These are phyloP conservation scores for Populus deltoides DNA, from an alignment of 345 rosid species.

Conservation along the genomic window DNA sequence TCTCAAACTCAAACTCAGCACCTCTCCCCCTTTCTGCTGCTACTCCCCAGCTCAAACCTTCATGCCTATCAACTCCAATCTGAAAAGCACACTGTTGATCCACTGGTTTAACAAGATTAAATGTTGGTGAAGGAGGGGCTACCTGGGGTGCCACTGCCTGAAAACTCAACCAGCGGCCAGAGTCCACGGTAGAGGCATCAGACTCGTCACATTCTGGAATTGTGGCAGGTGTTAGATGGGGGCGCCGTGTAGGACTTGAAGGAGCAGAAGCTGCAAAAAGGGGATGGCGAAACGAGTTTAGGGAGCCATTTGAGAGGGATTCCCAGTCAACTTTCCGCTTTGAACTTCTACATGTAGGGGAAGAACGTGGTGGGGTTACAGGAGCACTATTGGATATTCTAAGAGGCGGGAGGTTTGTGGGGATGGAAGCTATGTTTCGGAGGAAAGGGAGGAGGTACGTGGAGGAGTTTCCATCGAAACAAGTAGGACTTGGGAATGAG, in stretches of 20 bases:
- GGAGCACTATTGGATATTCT: conserved; percentile 40
- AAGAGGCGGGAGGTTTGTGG: conserved; percentile 31
- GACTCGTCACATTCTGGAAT: conserved; percentile 37
- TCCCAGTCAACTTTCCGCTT: conserved; percentile 57
- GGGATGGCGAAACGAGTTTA: conserved; percentile 24
- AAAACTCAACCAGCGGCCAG: conserved; percentile 30
- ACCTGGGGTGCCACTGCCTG: conserved; percentile 23
- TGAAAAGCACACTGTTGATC: conserved; percentile 37
- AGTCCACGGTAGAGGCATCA: conserved; percentile 32
- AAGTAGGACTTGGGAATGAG: conserved; percentile 31
- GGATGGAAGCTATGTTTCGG: conserved; percentile 33
- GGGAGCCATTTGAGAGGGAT: conserved; percentile 49
- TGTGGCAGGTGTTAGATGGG: conserved; percentile 20
- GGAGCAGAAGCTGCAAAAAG: conserved; percentile 25
- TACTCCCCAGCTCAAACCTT: conserved; percentile 40
- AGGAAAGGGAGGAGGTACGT: conserved; percentile 33
- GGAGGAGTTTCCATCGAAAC: conserved; percentile 29
- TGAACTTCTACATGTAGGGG: conserved; percentile 26
- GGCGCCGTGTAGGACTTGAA: conserved; percentile 25
- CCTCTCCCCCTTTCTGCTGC: conserved; percentile 54
- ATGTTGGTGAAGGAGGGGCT: conserved; percentile 33
- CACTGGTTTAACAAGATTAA: conserved; percentile 52
- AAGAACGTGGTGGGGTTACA: conserved; percentile 36
- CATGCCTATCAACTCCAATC: conserved; percentile 32
- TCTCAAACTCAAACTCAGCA: conserved; percentile 75